Evolutionary conservation across 352 stramenopile species (phyloP), one percentile per base, ranked within the genome.

Genomic region (Bremia lactucae): DNA sequence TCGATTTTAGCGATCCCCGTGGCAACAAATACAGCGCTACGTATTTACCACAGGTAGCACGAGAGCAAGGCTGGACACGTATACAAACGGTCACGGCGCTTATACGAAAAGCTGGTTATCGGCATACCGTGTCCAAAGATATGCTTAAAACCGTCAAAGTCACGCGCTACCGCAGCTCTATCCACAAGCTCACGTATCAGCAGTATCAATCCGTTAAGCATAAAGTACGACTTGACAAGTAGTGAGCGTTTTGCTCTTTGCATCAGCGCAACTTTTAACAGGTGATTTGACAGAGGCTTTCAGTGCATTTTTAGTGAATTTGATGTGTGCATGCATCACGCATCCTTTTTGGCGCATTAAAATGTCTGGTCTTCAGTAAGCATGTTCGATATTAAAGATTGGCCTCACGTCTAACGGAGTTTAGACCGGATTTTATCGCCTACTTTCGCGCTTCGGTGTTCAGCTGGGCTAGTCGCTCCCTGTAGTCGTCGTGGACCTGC

Each of bases 101-200:
- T 42, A 72, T 90, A 66, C 65, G 58, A 38, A 90, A 90, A 60
- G 75, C 77, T 9, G 77, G 77, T 18, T 90, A 80, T 52, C 65
- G 68, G 13, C 72, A 55, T 49, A 59, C 42, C 10, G 68, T 90
- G 49, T 72, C 63, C 18, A 37, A 64, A 20, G 42, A 44, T n/a
- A 62, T 87, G 60, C 66, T 90, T 34, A 47, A 61, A 46, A 56
- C 52, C 23, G 59, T 88, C 52, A 81, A 81, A 51, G 59, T 90
- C 46, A 87, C 74, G 42, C 71, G 75, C 49, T 90, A 90, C 59
- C 68, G 69, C 38, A 87, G 72, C 49, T 83, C 77, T 37, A 87
- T 87, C 53, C 68, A 87, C 62, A 82, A 83, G 50, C 75, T 90
- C 38, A 69, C 72, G 53, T 87, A 87, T 63, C 59, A 71, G 34